These are phyloP conservation scores for Taphrina populina DNA, from an alignment of 1,139 yeast genomes.

Conservation along the genomic window DNA sequence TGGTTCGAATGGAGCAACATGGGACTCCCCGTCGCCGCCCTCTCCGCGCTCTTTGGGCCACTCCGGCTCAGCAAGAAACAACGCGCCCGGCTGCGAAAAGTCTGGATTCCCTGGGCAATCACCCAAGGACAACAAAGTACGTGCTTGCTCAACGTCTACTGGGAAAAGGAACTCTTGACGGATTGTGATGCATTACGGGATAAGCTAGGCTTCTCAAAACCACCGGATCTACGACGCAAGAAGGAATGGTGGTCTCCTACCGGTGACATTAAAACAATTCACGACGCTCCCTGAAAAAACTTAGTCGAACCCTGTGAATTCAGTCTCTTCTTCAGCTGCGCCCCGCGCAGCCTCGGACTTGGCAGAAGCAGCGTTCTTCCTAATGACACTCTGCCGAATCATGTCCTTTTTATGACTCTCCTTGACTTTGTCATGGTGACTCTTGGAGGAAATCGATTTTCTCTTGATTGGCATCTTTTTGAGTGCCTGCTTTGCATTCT, in stretches of 20 bases:
- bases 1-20: conserved; percentile 79
- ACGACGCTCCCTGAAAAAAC: conserved; percentile 8
- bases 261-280: conserved; percentile 17
- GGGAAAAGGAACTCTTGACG: conserved; percentile 80
- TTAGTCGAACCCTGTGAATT: conserved; percentile 19
- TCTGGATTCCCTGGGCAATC: conserved; percentile 89
- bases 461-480: conserved; percentile 53
- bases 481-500: conserved; percentile 63
- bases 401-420: conserved; percentile 32
- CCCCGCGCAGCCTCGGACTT: not conserved
- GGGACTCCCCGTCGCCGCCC: conserved; percentile 93
- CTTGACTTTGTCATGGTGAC: conserved; percentile 32
- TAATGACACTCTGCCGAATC: conserved; percentile 22
- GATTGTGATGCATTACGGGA: conserved; percentile 69
- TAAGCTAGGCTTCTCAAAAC: conserved; percentile 31
- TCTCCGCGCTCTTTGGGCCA: conserved; percentile 88
- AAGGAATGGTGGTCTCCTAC: conserved; percentile 32
- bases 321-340: not conserved
- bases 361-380: conserved; percentile 12
- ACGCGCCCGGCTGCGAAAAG: conserved; percentile 51
- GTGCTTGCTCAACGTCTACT: conserved; percentile 81
- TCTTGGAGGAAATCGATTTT: conserved; percentile 30
- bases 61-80: conserved; percentile 61
- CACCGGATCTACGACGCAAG: conserved; percentile 32
- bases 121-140: conserved; percentile 69